Conservation (phyloP, 345 rosid genomes). For the Dovyalis caffra region DNA sequence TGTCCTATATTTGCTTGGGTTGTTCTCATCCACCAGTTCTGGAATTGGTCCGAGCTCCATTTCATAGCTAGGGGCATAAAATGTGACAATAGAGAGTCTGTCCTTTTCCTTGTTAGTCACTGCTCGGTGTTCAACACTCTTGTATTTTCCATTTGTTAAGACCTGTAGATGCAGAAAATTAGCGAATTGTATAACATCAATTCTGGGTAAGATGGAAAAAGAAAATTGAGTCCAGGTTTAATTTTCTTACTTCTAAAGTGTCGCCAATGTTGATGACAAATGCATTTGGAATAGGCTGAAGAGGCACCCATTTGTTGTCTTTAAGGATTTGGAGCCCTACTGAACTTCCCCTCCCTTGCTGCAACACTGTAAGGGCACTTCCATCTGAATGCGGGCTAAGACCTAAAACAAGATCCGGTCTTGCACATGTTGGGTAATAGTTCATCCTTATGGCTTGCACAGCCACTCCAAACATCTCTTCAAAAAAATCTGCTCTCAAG, state of each 20-base stretch:
- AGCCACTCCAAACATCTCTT: slow-evolving; percentile 74
- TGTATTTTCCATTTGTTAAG: slow-evolving; percentile 87
- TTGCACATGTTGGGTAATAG: slow-evolving; percentile 90
- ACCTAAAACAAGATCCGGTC: slow-evolving; percentile 94
- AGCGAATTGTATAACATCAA: background rate
- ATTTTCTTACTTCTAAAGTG: slow-evolving; percentile 58
- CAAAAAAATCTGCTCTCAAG: slow-evolving; percentile 51
- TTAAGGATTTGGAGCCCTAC: slow-evolving; percentile 88
- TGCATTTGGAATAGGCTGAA: slow-evolving; percentile 62
- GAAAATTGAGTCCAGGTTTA: background rate
- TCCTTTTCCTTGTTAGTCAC: slow-evolving; percentile 69
- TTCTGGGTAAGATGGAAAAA: background rate
- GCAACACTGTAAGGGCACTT: slow-evolving; percentile 90
- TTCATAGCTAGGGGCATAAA: slow-evolving; percentile 94
- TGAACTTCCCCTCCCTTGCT: slow-evolving; percentile 62
- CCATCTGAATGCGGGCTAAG: slow-evolving; percentile 99
- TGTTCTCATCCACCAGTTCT: slow-evolving; percentile 68
- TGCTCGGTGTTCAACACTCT: slow-evolving; percentile 94
- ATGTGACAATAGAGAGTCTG: slow-evolving; percentile 87
- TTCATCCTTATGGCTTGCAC: slow-evolving; percentile 99
- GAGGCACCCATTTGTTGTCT: slow-evolving; percentile 61
- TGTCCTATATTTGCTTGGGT: slow-evolving; percentile 79
- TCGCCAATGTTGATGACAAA: slow-evolving; percentile 93
- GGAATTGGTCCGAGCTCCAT: slow-evolving; percentile 72
- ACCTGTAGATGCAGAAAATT: slow-evolving; percentile 42